Evolutionary conservation across 345 rosid genomes (phyloP).

Genomic region (Psidium guajava): DNA sequence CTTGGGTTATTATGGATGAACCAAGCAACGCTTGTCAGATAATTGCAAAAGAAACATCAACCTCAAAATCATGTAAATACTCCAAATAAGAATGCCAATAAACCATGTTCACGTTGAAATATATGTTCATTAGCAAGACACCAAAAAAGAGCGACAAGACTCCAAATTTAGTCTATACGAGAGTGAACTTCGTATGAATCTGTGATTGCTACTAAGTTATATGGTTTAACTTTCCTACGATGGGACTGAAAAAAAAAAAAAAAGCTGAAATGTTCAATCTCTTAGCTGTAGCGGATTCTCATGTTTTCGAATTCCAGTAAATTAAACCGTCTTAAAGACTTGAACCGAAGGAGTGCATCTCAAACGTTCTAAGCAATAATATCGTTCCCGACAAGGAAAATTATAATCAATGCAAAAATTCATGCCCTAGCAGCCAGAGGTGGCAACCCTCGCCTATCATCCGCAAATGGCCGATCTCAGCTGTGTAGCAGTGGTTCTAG

Average conservation of each 20-base stretch:
- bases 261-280: not conserved
- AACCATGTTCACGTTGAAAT: not conserved
- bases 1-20: not conserved
- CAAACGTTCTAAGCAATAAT: not conserved
- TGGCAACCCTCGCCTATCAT: not conserved
- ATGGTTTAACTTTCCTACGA: not conserved
- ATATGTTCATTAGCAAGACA: not conserved
- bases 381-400: not conserved
- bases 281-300: not conserved
- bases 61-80: slow-evolving; percentile 8
- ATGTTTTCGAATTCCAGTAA: not conserved
- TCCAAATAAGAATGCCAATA: not conserved
- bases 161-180: not conserved
- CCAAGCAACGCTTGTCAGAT: not conserved
- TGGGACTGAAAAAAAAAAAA: not conserved
- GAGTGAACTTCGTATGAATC: not conserved
- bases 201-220: not conserved
- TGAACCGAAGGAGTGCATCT: not conserved
- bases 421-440: not conserved
- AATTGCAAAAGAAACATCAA: not conserved
- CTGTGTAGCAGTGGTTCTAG: not conserved
- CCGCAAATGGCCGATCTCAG: not conserved
- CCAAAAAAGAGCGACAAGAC: not conserved
- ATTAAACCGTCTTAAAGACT: not conserved
- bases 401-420: not conserved